A percentile compares a stretch with the other conserved stretches of the same genome.
These are phyloP conservation scores for Pleurotus ostreatus DNA, from an alignment of 768 basidiomycete genomes.

Conservation along the genomic window DNA sequence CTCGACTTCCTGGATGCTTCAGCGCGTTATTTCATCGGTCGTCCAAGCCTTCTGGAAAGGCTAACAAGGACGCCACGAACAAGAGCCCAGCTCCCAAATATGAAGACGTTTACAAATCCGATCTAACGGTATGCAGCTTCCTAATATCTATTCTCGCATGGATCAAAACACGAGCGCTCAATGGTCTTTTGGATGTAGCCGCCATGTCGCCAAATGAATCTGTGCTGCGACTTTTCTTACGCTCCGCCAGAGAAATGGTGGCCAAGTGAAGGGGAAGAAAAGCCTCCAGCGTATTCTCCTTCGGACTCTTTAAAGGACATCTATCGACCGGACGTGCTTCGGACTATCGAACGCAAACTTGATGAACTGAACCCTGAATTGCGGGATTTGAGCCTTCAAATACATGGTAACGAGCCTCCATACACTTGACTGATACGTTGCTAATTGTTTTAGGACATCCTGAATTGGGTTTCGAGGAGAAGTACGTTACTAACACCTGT, in stretches of 20 bases:
- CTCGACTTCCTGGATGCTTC: constrained; percentile 31
- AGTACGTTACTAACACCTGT: constrained; percentile 31
- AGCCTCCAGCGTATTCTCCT: constrained; percentile 38
- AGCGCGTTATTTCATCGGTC: constrained; percentile 21
- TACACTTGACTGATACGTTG: not conserved
- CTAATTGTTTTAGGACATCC: constrained; percentile 47
- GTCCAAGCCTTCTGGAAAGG: constrained; percentile 7
- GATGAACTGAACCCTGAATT: constrained; percentile 49
- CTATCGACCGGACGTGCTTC: constrained; percentile 34
- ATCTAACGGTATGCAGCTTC: not conserved
- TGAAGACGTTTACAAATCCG: constrained; percentile 12
- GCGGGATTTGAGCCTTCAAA: constrained; percentile 61
- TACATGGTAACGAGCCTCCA: constrained; percentile 49
- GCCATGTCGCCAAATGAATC: constrained; percentile 28
- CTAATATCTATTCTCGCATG: not conserved
- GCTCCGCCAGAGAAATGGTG: constrained; percentile 23
- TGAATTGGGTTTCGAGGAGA: constrained; percentile 63
- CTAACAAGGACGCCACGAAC: not conserved
- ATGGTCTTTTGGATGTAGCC: not conserved
- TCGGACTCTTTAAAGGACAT: constrained; percentile 12
- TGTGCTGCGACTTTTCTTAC: constrained; percentile 41
- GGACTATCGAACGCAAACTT: constrained; percentile 50
- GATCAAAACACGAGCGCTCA: not conserved
- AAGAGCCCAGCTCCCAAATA: constrained; percentile 11
- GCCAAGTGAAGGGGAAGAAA: constrained; percentile 20